phyloP scores from a whole-genome alignment of 352 stramenopile species.

The Phytopythium boreale region DNA sequence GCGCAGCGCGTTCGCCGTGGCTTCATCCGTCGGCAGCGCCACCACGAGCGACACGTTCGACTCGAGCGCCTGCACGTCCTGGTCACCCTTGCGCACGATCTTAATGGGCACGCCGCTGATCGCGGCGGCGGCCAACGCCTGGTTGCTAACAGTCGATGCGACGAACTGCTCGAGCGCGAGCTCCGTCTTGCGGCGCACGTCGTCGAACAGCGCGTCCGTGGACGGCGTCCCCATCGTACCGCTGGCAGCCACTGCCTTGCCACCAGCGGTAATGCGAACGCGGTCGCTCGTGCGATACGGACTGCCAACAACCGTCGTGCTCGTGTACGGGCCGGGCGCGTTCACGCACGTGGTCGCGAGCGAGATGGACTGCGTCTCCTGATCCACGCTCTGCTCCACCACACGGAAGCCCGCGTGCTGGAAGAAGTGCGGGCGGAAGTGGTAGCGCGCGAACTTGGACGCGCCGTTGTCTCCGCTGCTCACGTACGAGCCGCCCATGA shows the following conservation, averaged over 20 bases:
- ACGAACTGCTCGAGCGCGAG: slow-evolving; percentile 56
- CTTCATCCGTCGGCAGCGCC: slow-evolving; percentile 40
- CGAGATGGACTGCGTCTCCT: slow-evolving; percentile 42
- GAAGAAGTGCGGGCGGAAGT: slow-evolving; percentile 97
- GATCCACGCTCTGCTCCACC: slow-evolving; percentile 82
- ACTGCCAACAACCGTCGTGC: slow-evolving; percentile 36
- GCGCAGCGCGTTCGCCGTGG: slow-evolving; percentile 23
- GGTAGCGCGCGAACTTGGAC: slow-evolving; percentile 94
- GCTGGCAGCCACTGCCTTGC: neutral
- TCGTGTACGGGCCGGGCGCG: slow-evolving; percentile 51
- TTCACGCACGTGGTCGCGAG: slow-evolving; percentile 73
- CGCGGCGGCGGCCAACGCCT: slow-evolving; percentile 14
- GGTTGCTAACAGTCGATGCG: slow-evolving; percentile 19
- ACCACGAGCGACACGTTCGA: slow-evolving; percentile 15
- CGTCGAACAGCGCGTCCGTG: slow-evolving; percentile 44
- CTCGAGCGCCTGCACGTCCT: slow-evolving; percentile 22
- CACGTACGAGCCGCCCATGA: slow-evolving; percentile 95
- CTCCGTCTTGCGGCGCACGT: slow-evolving; percentile 60
- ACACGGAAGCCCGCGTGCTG: slow-evolving; percentile 96
- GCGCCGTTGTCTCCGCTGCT: slow-evolving; percentile 93
- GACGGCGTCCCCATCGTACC: slow-evolving; percentile 1
- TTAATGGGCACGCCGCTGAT: slow-evolving; percentile 23
- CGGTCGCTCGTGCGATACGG: slow-evolving; percentile 55
- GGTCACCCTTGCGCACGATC: slow-evolving; percentile 33
- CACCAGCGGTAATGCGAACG: slow-evolving; percentile 25